These are phyloP conservation scores for Phytophthora sp. DNA, from an alignment of 352 stramenopile species.

Conservation along the genomic window DNA sequence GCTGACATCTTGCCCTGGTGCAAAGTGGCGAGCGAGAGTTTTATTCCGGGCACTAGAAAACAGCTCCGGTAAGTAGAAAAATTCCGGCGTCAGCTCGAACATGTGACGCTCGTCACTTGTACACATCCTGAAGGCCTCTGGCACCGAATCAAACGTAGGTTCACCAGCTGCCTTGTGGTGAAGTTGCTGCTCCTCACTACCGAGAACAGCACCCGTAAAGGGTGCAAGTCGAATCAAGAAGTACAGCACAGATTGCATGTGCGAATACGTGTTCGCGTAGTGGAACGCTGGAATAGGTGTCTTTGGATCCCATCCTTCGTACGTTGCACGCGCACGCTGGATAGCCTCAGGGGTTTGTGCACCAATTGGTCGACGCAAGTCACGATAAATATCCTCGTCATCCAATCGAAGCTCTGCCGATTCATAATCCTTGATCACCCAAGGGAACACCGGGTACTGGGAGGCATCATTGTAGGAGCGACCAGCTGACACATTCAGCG, in stretches of 20 bases:
- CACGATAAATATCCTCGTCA: conserved; percentile 93
- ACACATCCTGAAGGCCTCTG: conserved; percentile 61
- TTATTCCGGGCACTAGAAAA: conserved; percentile 76
- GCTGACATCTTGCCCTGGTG: conserved; percentile 47
- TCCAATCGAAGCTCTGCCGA: conserved; percentile 94
- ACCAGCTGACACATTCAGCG: conserved; percentile 95
- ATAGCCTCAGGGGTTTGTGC: conserved; percentile 70
- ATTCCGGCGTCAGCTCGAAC: conserved; percentile 82
- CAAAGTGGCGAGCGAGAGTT: conserved; percentile 46
- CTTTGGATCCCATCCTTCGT: conserved; percentile 47
- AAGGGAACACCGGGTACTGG: conserved; percentile 99
- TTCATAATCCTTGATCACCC: conserved; percentile 97
- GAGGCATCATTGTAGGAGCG: conserved; percentile 97
- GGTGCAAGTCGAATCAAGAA: conserved; percentile 76
- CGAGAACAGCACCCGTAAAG: conserved; percentile 60
- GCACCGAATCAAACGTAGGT: conserved; percentile 69
- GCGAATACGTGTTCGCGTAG: conserved; percentile 74
- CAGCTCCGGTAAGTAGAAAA: conserved; percentile 82
- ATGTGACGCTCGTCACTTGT: conserved; percentile 60
- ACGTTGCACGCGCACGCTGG: conserved; percentile 53
- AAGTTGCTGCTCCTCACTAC: conserved; percentile 42
- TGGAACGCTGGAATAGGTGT: conserved; percentile 74
- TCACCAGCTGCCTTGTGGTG: conserved; percentile 38
- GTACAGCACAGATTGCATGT: conserved; percentile 76
- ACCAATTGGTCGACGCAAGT: conserved; percentile 97